These are phyloP conservation scores for Aegilops speltoides DNA, from an alignment of 176 grass and related monocot species.

Conservation along the genomic window DNA sequence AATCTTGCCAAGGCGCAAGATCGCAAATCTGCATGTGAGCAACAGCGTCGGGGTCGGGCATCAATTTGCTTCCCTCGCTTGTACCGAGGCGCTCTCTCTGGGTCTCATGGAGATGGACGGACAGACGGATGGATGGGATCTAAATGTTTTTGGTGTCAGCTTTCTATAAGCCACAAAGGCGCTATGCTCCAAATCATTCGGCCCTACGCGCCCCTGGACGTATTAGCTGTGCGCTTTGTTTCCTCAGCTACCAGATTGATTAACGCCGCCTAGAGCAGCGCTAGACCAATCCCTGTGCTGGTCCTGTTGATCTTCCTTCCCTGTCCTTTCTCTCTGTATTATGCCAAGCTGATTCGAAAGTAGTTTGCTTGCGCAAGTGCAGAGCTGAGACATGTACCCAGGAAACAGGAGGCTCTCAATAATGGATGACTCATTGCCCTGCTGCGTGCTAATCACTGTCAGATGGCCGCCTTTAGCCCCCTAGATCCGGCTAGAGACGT, in stretches of 20 bases:
- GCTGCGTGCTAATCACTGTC: not conserved
- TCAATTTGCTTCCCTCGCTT: not conserved
- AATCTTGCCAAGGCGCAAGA: slow-evolving; percentile 37
- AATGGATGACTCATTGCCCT: not conserved
- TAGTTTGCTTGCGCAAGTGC: not conserved
- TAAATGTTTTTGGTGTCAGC: slow-evolving; percentile 38
- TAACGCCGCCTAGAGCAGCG: not conserved
- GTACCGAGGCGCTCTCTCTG: not conserved
- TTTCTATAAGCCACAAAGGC: slow-evolving; percentile 21
- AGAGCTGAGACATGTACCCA: not conserved
- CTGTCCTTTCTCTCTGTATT: not conserved
- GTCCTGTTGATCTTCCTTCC: not conserved
- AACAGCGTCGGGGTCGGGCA: not conserved
- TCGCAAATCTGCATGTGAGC: not conserved
- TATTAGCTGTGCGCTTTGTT: slow-evolving; percentile 26
- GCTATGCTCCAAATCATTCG: slow-evolving; percentile 35
- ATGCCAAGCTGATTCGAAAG: not conserved
- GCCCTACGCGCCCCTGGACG: slow-evolving; percentile 24
- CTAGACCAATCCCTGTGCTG: not conserved
- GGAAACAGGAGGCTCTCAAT: not conserved
- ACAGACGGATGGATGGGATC: slow-evolving; percentile 30
- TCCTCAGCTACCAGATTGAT: not conserved
- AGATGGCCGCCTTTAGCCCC: slow-evolving; percentile 15
- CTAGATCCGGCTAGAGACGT: slow-evolving; percentile 11
- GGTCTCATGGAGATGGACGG: not conserved